Evolutionary conservation across 768 basidiomycete genomes (phyloP), one percentile per base, ranked within the genome.

Genomic region (Floccularia luteovirens): DNA sequence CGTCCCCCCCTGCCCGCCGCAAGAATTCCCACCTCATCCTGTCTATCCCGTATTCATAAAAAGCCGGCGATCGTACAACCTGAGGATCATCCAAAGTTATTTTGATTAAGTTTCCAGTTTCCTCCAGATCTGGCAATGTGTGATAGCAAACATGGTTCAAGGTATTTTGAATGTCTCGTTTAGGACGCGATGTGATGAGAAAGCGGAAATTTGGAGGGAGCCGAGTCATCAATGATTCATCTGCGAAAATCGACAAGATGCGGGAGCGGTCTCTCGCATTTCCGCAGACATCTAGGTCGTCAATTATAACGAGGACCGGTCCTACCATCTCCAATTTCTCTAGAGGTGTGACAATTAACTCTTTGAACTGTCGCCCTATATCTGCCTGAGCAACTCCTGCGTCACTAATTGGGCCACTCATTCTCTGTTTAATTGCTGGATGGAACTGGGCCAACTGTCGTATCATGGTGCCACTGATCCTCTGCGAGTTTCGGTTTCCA

Each of bases 291-390:
- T 62, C 57, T n/a, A 63, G 46, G 10, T 49, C 62, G 31, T 67
- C 63, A 13, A 66, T 53, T 13, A 66, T 50, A 5, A 65, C 38
- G 8, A 65, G 31, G 2, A 66, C 33, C 10, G 64, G 63, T 0
- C 59, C 59, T 8, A 57, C 38, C 5, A 50, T 38, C 20, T 48
- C 44, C 4, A 62, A 38, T 5, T 45, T 21, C 14, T 39, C 34
- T 31, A 47, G 44, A 4, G 63, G 58, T 3, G 42, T 43, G 4
- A 63, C 24, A 34, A 63, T 53, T 16, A 64, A 46, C 14, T 49
- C 39, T 28, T 47, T 37, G 12, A 64, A 47, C 37, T 63, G 62
- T 14, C 41, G 36, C 24, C 36, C 41, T n/a, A 37, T 24, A 36
- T 24, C 24, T 7, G 43, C 38, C 17, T 14, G 20, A 4, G 14